These are phyloP conservation scores for Cornus controversa DNA, from an alignment of 148 eudicot species.

Conservation along the genomic window DNA sequence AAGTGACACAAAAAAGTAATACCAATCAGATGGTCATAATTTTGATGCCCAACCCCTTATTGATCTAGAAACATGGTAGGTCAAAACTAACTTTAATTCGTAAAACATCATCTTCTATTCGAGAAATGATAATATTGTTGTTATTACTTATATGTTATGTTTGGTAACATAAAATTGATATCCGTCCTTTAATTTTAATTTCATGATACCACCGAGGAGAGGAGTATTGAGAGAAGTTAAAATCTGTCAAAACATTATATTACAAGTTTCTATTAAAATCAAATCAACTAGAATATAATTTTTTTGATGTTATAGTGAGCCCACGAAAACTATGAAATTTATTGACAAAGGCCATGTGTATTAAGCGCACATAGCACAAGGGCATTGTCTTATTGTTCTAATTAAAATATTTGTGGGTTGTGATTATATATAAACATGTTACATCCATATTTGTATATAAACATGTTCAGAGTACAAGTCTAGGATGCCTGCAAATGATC, in stretches of 20 bases:
- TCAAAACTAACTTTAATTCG: no score
- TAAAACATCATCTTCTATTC: no score
- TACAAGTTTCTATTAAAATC: conserved; percentile 27
- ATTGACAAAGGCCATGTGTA: conserved; percentile 45
- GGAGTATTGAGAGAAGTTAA: conserved; percentile 21
- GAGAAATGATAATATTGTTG: no score
- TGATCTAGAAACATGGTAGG: no score
- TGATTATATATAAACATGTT: background rate
- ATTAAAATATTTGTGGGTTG: conserved; percentile 28
- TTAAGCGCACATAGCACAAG: conserved; percentile 9
- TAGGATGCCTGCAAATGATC: background rate
- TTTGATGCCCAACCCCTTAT: no score
- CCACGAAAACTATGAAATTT: conserved; percentile 12
- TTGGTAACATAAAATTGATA: no score
- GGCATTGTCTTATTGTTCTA: conserved; percentile 14
- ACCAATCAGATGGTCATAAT: no score
- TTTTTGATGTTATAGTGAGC: conserved; percentile 19
- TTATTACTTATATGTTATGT: no score
- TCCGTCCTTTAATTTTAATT: no score
- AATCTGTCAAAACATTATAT: conserved; percentile 24
- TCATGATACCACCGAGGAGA: no score
- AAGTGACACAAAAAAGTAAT: no score
- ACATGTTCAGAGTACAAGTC: background rate
- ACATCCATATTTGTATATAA: no score
- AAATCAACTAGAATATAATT: conserved; percentile 16